phyloP scores from a whole-genome alignment of 2,329 filamentous ascomycete species.

The Chrysosporium queenslandicum region DNA sequence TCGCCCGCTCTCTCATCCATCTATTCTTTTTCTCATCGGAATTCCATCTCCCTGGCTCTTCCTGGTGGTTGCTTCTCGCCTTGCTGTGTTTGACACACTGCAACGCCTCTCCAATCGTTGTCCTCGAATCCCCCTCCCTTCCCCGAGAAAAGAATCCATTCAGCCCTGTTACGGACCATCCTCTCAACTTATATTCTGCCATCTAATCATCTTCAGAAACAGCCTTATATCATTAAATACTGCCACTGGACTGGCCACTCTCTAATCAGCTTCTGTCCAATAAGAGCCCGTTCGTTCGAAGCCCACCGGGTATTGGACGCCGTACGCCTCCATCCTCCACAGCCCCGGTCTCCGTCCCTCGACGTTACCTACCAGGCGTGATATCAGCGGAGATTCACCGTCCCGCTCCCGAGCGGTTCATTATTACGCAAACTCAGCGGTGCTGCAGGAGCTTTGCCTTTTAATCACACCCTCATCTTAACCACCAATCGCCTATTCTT shows the following conservation, averaged over 20 bases:
- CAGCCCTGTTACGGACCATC: neutral
- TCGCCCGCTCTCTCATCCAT: slow-evolving; percentile 14
- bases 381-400: slow-evolving; percentile 15
- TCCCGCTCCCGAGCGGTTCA: slow-evolving; percentile 11
- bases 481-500: slow-evolving; percentile 1
- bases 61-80: slow-evolving; percentile 16
- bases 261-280: slow-evolving; percentile 22
- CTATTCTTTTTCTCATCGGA: slow-evolving; percentile 4
- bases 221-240: slow-evolving; percentile 24
- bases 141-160: slow-evolving; percentile 3
- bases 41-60: neutral
- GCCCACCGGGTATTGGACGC: slow-evolving; percentile 7
- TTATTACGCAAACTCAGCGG: slow-evolving; percentile 52
- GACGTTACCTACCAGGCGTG: neutral
- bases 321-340: too few species aligned
- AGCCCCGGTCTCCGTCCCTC: neutral
- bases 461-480: slow-evolving; percentile 2
- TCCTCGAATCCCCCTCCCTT: neutral
- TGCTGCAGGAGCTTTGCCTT: slow-evolving; percentile 59
- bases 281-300: slow-evolving; percentile 7
- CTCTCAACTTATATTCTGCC: slow-evolving; percentile 11
- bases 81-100: slow-evolving; percentile 40
- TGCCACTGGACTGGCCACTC: slow-evolving; percentile 41
- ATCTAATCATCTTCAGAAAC: slow-evolving; percentile 9
- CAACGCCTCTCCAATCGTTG: slow-evolving; percentile 23